Evolutionary conservation across 371 early-diverging fungal genomes (phyloP), one percentile per base, ranked within the genome.

Genomic region (Apophysomyces sp.): DNA sequence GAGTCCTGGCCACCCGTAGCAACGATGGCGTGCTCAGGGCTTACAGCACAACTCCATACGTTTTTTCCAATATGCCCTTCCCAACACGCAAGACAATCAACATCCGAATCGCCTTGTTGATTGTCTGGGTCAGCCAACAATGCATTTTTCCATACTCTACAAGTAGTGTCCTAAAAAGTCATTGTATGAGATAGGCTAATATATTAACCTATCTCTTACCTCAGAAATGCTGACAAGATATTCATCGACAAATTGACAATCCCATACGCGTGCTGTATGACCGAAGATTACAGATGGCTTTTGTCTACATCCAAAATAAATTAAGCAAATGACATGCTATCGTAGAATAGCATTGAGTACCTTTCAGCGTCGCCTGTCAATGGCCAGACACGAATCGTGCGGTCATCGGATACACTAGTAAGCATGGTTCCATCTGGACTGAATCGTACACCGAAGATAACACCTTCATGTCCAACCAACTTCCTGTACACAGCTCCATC

Each of bases 261-360:
- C 89, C 95, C 95, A 95, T 1, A 95, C 79, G 28, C 94, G 86
- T 4, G 92, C 88, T 16, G 82, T 80, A 61, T 95, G 95, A 0
- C 95, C 95, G 68, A 77, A 92, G n/a, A 93, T 70, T 0, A 84
- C 73, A 1, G 71, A 21, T 0, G 83, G 78, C 49, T 76, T 75
- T 2, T 65, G 60, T 12, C 77, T 82, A 54, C 37, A n/a, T 44
- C 24, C 16, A 44, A 9, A 1, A 44, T 0, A 18, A 21, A 9
- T 9, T 18, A 21, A 41, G 41, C 13, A 4, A 6, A 44, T 6
- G 49, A 4, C 21, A 21, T 1, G 21, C 9, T 44, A 18, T 44
- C 24, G n/a, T 44, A 9, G 18, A 0, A 18, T 44, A 11, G 13
- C 2, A 3, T 13, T 18, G n/a, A 7, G 58, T 57, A 72, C 72